Evolutionary conservation across 2,329 filamentous ascomycete species (phyloP), one percentile per base, ranked within the genome.

Genomic region (Aspergillus phoenicis): DNA sequence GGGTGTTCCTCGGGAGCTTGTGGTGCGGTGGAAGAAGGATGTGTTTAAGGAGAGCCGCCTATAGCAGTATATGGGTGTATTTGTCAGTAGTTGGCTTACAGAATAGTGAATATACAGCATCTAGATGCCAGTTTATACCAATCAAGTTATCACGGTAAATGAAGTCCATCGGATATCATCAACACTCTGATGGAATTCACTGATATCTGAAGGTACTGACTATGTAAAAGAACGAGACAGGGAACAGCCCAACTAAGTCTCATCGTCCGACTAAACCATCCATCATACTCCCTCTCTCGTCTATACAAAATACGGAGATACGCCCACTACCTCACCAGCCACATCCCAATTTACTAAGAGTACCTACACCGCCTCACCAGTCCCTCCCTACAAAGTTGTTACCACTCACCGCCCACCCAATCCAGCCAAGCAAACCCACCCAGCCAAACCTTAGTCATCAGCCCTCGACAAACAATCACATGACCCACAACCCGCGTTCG

Each of bases 1-100:
- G 58, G 84, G 85, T 61, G 84, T 83, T 17, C 84, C 84, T 22
- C 77, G 84, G 63, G 78, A 85, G 63, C 77, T 88, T 39, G 82
- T 83, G 61, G 81, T 89, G 20, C 70, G 70, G 36, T 78, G 73
- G 75, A 77, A 72, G 64, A 78, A 80, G 60, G 84, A 87, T 58
- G 74, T 83, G 0, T 66, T 83, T 41, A 65, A 63, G 45, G 74
- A 70, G 57, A 76, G 71, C 59, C 71, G 70, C 59, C 61, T 79
- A 45, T 79, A 30, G 26, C n/a, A 13, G 17, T n/a, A 22, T 10
- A 15, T 10, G 41, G 8, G 17, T 11, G 2, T 0, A 36, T 36
- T 0, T 13, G 1, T 5, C 11, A 36, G 33, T 36, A 36, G 2
- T 11, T 4, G 11, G 33, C 33, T 36, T 36, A 5, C 2, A 5